Evolutionary conservation across 1,284 basidiomycete genomes (phyloP).

Genomic region (Cerioporus squamosus): DNA sequence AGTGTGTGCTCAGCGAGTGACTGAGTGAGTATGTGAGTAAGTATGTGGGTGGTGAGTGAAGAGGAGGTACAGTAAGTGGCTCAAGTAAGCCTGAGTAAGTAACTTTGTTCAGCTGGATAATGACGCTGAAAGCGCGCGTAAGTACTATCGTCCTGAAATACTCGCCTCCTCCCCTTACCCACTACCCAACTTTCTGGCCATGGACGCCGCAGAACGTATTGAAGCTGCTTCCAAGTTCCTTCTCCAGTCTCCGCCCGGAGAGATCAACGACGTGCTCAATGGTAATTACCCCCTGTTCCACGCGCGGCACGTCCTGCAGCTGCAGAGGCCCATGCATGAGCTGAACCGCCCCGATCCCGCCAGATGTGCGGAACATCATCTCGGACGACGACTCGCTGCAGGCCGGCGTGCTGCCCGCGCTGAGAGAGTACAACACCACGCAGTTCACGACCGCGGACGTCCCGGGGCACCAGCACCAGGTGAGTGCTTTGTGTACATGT

Average conservation of each 20-base stretch:
- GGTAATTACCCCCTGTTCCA: constrained; percentile 47
- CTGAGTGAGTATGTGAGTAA: no score
- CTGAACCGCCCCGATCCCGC: constrained; percentile 13
- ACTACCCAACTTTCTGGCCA: constrained; percentile 26
- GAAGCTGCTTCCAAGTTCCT: constrained; percentile 79
- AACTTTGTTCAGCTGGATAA: no score
- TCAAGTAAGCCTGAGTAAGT: no score
- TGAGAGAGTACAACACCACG: constrained; percentile 82
- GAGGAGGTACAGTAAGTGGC: no score
- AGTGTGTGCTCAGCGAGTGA: no score
- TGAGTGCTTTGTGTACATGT: constrained; percentile 41
- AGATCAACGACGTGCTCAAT: constrained; percentile 94
- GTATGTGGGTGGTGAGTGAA: no score
- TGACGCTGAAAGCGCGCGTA: no score
- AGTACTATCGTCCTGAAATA: no score
- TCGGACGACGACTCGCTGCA: constrained; percentile 84
- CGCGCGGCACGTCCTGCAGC: constrained; percentile 3
- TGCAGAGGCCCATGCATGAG: neutral
- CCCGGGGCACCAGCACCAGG: constrained; percentile 74
- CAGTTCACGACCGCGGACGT: constrained; percentile 88
- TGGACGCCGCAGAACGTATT: constrained; percentile 68
- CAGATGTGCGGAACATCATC: constrained; percentile 89
- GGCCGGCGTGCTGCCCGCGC: constrained; percentile 73
- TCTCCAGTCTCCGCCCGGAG: constrained; percentile 89
- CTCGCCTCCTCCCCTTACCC: no score